Evolutionary conservation across 768 basidiomycete genomes (phyloP).

Genomic region (Dictyophora rubrovolvata): DNA sequence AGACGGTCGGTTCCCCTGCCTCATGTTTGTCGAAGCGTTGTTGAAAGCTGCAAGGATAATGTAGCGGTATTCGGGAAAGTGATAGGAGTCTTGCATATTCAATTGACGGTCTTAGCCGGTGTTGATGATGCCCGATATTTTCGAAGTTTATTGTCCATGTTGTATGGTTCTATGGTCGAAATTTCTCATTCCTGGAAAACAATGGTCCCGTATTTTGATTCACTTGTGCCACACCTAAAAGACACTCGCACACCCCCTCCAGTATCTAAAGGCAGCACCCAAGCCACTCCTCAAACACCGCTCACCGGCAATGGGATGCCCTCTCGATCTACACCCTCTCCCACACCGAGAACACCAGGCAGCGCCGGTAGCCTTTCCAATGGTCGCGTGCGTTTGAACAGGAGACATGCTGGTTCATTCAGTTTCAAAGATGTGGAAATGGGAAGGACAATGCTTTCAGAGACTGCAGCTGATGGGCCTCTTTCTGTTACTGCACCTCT

Average conservation of each 20-base stretch:
- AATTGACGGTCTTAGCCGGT: conserved; percentile 65
- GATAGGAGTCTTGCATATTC: conserved; percentile 70
- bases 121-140: conserved; percentile 81
- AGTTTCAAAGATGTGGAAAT: conserved; percentile 87
- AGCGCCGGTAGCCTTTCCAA: conserved; percentile 13
- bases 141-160: conserved; percentile 72
- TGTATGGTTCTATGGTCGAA: conserved; percentile 86
- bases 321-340: conserved; percentile 16
- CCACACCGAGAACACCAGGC: conserved; percentile 26
- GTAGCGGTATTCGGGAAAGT: conserved; percentile 80
- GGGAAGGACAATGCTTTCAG: conserved; percentile 70
- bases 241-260: conserved; percentile 29
- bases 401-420: conserved; percentile 92
- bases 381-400: conserved; percentile 44
- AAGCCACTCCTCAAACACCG: background rate
- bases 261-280: conserved; percentile 10
- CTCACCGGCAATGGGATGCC: background rate
- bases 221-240: conserved; percentile 53
- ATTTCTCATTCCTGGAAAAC: conserved; percentile 76
- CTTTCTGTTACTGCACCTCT: conserved; percentile 20
- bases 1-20: conserved; percentile 60
- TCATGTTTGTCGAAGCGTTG: conserved; percentile 60
- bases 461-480: conserved; percentile 28
- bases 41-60: conserved; percentile 78
- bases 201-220: conserved; percentile 61